These are phyloP conservation scores for Amanita jacksonii DNA, from an alignment of 768 basidiomycete species.

Conservation along the genomic window DNA sequence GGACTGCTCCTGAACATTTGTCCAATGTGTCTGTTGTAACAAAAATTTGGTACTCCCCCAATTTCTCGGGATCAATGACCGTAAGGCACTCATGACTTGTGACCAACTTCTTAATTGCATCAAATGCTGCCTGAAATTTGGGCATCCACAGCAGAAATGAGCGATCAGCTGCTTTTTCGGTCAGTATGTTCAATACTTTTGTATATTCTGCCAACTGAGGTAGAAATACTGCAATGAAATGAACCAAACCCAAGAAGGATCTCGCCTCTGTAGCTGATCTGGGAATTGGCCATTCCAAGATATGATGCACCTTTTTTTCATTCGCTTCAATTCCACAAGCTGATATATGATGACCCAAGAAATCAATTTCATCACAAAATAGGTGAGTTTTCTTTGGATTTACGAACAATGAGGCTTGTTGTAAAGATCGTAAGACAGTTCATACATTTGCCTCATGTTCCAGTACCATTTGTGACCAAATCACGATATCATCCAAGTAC, in stretches of 20 bases:
- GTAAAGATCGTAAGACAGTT: conserved; percentile 23
- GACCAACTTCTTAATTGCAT: conserved; percentile 13
- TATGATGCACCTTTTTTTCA: conserved; percentile 16
- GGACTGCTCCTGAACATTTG: conserved; percentile 20
- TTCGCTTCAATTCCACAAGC: conserved; percentile 21
- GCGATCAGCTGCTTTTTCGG: no score
- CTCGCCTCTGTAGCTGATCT: conserved; percentile 10
- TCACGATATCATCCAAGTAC: conserved; percentile 23
- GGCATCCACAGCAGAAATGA: background rate
- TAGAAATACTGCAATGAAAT: conserved; percentile 8
- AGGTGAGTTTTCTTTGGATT: conserved; percentile 25
- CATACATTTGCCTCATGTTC: conserved; percentile 26
- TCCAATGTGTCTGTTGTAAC: conserved; percentile 23
- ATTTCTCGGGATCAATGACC: conserved; percentile 8
- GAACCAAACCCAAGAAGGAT: conserved; percentile 11
- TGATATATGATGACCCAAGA: conserved; percentile 28
- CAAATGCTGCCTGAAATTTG: conserved; percentile 6
- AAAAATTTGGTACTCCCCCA: conserved; percentile 15
- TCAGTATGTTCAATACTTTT: no score
- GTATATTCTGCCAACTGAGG: no score
- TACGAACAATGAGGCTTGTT: conserved; percentile 25
- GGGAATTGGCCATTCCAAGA: conserved; percentile 21
- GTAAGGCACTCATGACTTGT: conserved; percentile 13
- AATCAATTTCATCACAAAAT: conserved; percentile 18
- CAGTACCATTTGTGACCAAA: conserved; percentile 29